Percentiles rank a stretch among this genome's conserved stretches.
phyloP scores from a whole-genome alignment of 495 filamentous ascomycete species.

The Paragyromitra xinjiangensis region DNA sequence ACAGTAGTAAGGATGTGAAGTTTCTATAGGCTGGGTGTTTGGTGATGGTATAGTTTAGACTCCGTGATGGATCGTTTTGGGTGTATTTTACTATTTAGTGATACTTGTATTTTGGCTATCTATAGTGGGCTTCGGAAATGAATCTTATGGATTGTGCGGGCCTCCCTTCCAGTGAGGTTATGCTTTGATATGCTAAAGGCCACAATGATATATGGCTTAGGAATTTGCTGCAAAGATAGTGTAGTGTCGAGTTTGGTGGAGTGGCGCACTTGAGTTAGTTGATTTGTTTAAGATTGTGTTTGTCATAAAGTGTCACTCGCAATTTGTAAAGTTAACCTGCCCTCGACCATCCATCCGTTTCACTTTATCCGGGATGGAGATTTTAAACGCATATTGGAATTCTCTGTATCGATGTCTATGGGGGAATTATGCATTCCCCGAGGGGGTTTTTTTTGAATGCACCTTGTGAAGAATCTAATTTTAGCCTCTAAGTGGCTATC shows the following conservation, averaged over 20 bases:
- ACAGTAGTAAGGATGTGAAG: background rate
- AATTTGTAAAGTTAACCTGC: background rate
- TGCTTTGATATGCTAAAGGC: background rate
- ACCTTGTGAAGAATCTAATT: too few species aligned
- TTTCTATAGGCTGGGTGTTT: background rate
- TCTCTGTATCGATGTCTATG: too few species aligned
- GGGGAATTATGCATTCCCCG: too few species aligned
- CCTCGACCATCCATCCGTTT: background rate
- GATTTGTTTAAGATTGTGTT: background rate
- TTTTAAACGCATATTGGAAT: too few species aligned
- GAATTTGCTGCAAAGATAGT: background rate
- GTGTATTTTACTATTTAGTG: background rate
- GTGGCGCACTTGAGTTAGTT: background rate
- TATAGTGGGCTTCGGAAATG: background rate
- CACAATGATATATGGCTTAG: background rate
- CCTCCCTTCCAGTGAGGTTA: background rate
- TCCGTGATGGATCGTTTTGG: background rate
- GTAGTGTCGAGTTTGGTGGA: background rate
- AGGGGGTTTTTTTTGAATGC: too few species aligned
- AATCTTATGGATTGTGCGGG: background rate
- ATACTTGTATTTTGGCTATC: background rate
- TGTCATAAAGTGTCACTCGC: background rate
- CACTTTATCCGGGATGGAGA: too few species aligned
- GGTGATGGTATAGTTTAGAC: background rate
- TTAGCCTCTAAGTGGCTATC: too few species aligned